Conservation (phyloP, 176 grass and related monocot genomes). For the Musa schizocarpa region DNA sequence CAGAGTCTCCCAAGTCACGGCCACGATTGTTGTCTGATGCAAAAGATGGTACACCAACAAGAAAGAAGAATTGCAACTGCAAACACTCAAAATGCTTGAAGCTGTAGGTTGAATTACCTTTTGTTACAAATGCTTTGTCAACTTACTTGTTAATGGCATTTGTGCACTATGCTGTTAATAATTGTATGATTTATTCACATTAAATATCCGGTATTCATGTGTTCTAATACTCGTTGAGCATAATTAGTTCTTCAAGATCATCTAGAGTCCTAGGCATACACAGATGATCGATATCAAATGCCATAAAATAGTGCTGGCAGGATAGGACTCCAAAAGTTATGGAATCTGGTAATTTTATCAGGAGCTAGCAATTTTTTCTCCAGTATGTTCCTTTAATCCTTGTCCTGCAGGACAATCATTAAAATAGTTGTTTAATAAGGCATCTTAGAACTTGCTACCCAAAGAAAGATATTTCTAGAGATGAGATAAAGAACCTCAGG, state of each 20-base stretch:
- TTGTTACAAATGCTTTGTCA: not conserved
- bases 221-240: not conserved
- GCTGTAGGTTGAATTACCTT: constrained; percentile 48
- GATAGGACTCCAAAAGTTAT: not conserved
- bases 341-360: not conserved
- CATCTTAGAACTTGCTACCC: too few relatives aligned
- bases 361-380: not conserved
- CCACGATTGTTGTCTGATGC: constrained; percentile 35
- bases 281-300: not conserved
- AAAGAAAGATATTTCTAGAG: too few relatives aligned
- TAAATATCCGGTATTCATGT: not conserved
- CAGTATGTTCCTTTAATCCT: not conserved
- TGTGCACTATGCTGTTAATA: not conserved
- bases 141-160: not conserved
- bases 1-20: constrained; percentile 67
- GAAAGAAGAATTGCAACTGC: constrained; percentile 95
- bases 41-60: constrained; percentile 79
- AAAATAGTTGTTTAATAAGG: too few relatives aligned
- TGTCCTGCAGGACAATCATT: not conserved
- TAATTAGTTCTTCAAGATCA: not conserved
- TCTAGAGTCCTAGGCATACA: not conserved
- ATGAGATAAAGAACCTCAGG: too few relatives aligned
- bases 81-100: constrained; percentile 90
- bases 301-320: not conserved
- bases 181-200: not conserved